Evolutionary conservation across 202 grass and related monocot species (phyloP), one percentile per base, ranked within the genome.

Genomic region (Eragrostis tef): DNA sequence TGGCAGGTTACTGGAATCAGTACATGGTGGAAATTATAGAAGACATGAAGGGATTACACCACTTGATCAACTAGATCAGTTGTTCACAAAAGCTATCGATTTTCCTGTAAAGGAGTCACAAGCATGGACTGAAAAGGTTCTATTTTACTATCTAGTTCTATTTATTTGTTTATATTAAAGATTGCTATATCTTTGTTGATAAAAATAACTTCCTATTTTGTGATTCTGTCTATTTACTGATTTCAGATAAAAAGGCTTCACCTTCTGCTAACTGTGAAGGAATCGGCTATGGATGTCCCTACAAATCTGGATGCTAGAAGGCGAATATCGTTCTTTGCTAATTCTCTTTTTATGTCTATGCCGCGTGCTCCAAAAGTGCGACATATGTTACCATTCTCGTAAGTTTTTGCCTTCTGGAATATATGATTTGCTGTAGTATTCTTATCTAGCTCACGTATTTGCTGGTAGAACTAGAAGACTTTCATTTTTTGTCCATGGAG

Each of bases 321-420:
- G 65, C 70, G 92, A 16, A 91, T 94, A 78, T 94, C 90, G 57
- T 94, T 94, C 90, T 98, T 98, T 83, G 88, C 90, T 52, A 98
- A 98, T 80, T 98, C 95, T 71, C 88, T 98, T 84, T 98, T 98
- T 89, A 98, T 98, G 95, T 88, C 85, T 59, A 98, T 98, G 90
- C 95, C 95, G 71, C 51, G 29, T 34, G 90, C 95, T 81, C 92
- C 92, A 52, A 87, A 93, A 98, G 92, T 94, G 67, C 90, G 90
- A 36, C 73, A 98, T 29, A 94, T 98, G 92, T 79, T 98, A 75
- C 67, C 95, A 61, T 98, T 98, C 84, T 98, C 90, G 95, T 98
- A 94, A 84, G 95, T 88, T 72, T 62, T 19, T 68, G 4, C 51
- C 6, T 58, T 67, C 50, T 65, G 71, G 62, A 25, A 25, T 77